phyloP scores from a whole-genome alignment of 1,284 basidiomycete species.

The Erythrobasidium hasegawianum region DNA sequence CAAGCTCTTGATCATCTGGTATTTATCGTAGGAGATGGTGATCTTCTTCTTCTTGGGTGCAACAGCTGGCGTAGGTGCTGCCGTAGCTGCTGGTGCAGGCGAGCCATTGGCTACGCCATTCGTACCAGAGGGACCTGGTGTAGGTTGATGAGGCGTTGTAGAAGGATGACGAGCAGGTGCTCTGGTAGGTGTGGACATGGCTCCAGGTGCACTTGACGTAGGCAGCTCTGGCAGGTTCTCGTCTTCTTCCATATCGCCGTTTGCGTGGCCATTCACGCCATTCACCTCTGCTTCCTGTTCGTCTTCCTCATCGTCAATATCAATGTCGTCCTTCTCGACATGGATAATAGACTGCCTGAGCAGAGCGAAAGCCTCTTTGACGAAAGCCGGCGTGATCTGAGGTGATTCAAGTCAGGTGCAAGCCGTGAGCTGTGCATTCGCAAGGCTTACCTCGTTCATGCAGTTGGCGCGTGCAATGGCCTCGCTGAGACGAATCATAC shows the following conservation, averaged over 20 bases:
- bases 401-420: slow-evolving; percentile 7
- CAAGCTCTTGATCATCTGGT: slow-evolving; percentile 82
- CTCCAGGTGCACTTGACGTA: slow-evolving; percentile 49
- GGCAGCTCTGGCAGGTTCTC: slow-evolving; percentile 41
- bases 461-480: slow-evolving; percentile 97
- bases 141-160: slow-evolving; percentile 24
- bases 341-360: slow-evolving; percentile 97
- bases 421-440: neutral
- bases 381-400: slow-evolving; percentile 85
- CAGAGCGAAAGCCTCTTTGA: slow-evolving; percentile 90
- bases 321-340: slow-evolving; percentile 97
- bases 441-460: slow-evolving; percentile 64
- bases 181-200: slow-evolving; percentile 43
- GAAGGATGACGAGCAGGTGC: slow-evolving; percentile 38
- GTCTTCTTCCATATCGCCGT: slow-evolving; percentile 56
- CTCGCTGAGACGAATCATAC: slow-evolving; percentile 94
- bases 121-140: slow-evolving; percentile 46
- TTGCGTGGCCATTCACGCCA: slow-evolving; percentile 48
- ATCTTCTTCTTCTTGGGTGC: slow-evolving; percentile 64
- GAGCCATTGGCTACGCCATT: slow-evolving; percentile 35
- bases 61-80: slow-evolving; percentile 44
- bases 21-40: slow-evolving; percentile 92
- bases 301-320: slow-evolving; percentile 89
- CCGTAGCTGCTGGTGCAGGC: slow-evolving; percentile 30
- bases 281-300: slow-evolving; percentile 50